Base-by-base conservation (phyloP, 495 filamentous ascomycete species). In the Ascodesmis nigricans region DNA sequence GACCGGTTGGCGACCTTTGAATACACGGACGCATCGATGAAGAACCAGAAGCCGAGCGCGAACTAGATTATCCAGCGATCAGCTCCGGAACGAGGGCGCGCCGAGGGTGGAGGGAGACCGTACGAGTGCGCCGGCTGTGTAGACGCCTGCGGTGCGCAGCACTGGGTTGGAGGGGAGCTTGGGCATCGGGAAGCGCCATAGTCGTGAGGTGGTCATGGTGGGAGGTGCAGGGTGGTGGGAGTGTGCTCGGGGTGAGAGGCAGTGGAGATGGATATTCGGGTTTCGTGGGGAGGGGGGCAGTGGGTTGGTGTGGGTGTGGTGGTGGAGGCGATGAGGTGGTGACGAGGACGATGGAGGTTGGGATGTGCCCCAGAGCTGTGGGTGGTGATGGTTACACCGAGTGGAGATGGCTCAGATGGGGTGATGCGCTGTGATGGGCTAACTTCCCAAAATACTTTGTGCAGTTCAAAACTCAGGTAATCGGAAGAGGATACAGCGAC, bases 11-110 rank as follows among this genome's bases (percentile, higher is more conserved):
- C 37, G 38, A 77, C 81, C 47, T 75, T 70, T 33, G 79, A 91
- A 65, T 75, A 95, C 29, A 80, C 69, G 13, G 87, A 75, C 27
- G 75, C 71, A 56, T 99, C 90, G 58, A 99, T 69, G 47, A 93
- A 70, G 62, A 78, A 73, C 72, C 84, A 99, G 68, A 95, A 87
- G 27, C 81, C 87, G 41, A 92, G 69, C 32, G 90, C 83, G 66
- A 93, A 95, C 90, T 99, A 37, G 17, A 16, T 22, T 27, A 22
- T 11, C 31, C 33, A 33, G 40, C n/a, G n/a, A n/a, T 53, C 46
- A 53, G 49, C 29, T 27, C 31, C 23, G 25, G 24, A 25, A 5
- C 24, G 26, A 21, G n/a, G 25, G 30, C 8, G 16, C 5, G 27
- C 17, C 7, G 16, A 23, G 4, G 10, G n/a, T n/a, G 25, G 25